Evolutionary conservation across 305 asterid genomes (phyloP), one percentile per base, ranked within the genome.

Genomic region (Fraxinus dipetala): DNA sequence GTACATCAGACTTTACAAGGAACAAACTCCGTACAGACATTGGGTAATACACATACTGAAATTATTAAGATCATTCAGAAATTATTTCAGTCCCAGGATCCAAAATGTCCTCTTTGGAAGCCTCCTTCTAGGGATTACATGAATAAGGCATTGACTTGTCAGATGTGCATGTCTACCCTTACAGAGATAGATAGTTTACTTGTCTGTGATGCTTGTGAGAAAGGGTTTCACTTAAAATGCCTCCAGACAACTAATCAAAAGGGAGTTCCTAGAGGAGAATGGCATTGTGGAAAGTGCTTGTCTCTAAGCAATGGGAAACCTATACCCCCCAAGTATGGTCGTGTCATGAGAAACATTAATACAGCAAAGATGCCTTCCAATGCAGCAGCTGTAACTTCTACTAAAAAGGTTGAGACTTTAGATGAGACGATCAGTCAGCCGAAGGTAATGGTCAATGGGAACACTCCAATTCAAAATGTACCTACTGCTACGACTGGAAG

Each of bases 241-340:
- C 96, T 96, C 78, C 97, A 89, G 78, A 79, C 85, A 24, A 84
- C 87, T 80, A 87, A 83, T 82, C 90, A 88, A 78, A 93, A 89
- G 84, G 94, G 93, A 80, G 84, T 91, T 77, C 93, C 93, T 51
- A 90, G 92, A 87, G 96, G 91, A 65, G 99, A 96, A 84, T 96
- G 99, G 99, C 98, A 94, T 78, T 96, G 99, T 90, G 91, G 86
- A 75, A 94, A 88, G 90, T 96, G 99, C 88, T 91, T 96, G 89
- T 85, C 94, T 61, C 31, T 89, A 82, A 91, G 97, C 85, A 87
- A 94, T 87, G 99, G 98, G 75, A 96, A 96, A 87, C 93, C 98
- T 45, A 83, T 93, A 88, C 98, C 99, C 78, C 98, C 99, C 78
- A 96, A 96, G 82, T 96, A 93, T 87, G 99, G 99, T 4, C 97